Evolutionary conservation across 805 yeast genomes (phyloP).

Genomic region (Lipomyces mesembrius): DNA sequence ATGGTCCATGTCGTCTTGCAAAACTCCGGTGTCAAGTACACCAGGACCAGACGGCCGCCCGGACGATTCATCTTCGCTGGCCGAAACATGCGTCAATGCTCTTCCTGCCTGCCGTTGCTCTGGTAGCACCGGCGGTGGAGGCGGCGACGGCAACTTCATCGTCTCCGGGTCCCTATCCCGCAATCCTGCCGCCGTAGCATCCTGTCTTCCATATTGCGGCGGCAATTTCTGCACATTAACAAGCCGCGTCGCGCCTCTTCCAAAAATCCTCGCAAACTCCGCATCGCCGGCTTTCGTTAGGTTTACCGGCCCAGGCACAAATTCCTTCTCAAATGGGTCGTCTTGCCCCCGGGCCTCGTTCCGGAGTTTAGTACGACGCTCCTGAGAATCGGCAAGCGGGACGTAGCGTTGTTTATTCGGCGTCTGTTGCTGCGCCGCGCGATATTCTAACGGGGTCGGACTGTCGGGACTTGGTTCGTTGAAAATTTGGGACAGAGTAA

Average conservation of each 20-base stretch:
- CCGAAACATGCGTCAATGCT: slow-evolving; percentile 1
- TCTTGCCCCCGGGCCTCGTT: slow-evolving; percentile 1
- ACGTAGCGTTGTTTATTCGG: slow-evolving; percentile 10
- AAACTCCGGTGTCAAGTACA: background rate
- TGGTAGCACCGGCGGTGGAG: background rate
- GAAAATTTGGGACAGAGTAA: slow-evolving; percentile 1
- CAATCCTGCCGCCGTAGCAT: background rate
- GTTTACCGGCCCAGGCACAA: slow-evolving; percentile 5
- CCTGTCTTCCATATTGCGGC: slow-evolving; percentile 1
- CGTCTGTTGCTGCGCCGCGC: background rate
- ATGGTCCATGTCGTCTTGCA: background rate
- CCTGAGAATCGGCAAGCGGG: slow-evolving; percentile 17
- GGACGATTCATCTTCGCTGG: background rate
- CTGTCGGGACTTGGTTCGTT: slow-evolving; percentile 4
- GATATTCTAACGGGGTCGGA: slow-evolving; percentile 1
- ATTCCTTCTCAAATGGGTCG: slow-evolving; percentile 7
- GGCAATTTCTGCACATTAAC: background rate
- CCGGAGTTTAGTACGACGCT: slow-evolving; percentile 12
- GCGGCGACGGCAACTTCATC: background rate
- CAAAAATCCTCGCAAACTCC: slow-evolving; percentile 1
- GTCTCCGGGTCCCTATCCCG: background rate
- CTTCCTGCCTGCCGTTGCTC: background rate
- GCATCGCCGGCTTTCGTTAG: background rate
- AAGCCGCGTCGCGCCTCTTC: background rate
- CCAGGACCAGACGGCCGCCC: background rate